These are phyloP conservation scores for Canavalia gladiata DNA, from an alignment of 306 rosid species.

Conservation along the genomic window DNA sequence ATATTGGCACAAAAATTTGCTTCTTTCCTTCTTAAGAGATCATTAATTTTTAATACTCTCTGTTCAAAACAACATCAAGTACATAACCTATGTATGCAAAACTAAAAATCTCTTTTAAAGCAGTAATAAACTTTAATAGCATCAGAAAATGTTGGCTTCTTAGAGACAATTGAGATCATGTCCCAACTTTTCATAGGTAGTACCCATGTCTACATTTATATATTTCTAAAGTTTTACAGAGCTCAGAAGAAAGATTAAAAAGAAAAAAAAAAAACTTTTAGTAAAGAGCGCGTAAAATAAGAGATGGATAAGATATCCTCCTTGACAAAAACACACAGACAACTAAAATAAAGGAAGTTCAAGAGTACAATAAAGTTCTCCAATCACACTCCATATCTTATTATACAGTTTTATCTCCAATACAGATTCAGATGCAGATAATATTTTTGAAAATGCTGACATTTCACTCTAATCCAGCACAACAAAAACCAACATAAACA, in stretches of 20 bases:
- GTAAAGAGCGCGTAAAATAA: background rate
- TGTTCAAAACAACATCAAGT: background rate
- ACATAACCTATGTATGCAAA: background rate
- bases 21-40: constrained; percentile 1
- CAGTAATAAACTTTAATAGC: constrained; percentile 20
- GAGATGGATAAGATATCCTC: background rate
- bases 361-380: no score
- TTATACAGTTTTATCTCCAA: no score
- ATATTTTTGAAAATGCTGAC: no score
- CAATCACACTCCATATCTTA: no score
- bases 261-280: background rate
- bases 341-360: no score
- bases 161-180: background rate
- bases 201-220: background rate
- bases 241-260: background rate
- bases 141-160: background rate
- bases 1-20: background rate
- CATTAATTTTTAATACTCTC: background rate
- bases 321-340: background rate
- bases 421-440: no score
- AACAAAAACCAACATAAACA: no score
- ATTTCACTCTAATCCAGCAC: no score
- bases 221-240: background rate
- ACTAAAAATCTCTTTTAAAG: background rate
- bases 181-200: background rate